phyloP scores from a whole-genome alignment of 768 basidiomycete genomes.

The Boletus rubropictus region DNA sequence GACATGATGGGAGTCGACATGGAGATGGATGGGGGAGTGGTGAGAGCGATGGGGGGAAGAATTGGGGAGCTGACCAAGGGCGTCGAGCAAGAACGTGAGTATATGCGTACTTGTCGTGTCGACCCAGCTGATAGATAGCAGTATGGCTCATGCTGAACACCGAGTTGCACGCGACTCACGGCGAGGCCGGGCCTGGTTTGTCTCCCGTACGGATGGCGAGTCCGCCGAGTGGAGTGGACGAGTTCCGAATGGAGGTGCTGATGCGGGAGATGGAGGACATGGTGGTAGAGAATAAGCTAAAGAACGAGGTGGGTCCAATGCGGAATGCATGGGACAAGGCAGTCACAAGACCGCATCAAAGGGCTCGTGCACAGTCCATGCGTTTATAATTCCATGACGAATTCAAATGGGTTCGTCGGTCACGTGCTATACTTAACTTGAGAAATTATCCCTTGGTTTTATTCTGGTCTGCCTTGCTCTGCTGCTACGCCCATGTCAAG shows the following conservation, averaged over 20 bases:
- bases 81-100: constrained; percentile 53
- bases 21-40: constrained; percentile 17
- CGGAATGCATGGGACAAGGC: constrained; percentile 48
- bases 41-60: constrained; percentile 39
- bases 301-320: constrained; percentile 51
- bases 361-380: constrained; percentile 22
- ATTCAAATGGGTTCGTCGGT: background rate
- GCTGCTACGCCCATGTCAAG: background rate
- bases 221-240: constrained; percentile 20
- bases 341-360: constrained; percentile 13
- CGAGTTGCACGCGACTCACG: constrained; percentile 47
- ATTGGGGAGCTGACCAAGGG: constrained; percentile 38
- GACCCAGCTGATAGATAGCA: constrained; percentile 19
- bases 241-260: constrained; percentile 38
- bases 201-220: constrained; percentile 1
- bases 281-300: constrained; percentile 58
- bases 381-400: constrained; percentile 14
- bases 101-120: too few species aligned
- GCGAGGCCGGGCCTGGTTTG: background rate
- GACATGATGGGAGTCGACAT: constrained; percentile 24
- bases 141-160: constrained; percentile 50
- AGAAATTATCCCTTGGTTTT: too few species aligned
- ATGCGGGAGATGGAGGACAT: constrained; percentile 58
- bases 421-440: background rate
- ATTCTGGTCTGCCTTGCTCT: background rate